Conservation (phyloP, 2,329 filamentous ascomycete species). For the Onygena corvina region DNA sequence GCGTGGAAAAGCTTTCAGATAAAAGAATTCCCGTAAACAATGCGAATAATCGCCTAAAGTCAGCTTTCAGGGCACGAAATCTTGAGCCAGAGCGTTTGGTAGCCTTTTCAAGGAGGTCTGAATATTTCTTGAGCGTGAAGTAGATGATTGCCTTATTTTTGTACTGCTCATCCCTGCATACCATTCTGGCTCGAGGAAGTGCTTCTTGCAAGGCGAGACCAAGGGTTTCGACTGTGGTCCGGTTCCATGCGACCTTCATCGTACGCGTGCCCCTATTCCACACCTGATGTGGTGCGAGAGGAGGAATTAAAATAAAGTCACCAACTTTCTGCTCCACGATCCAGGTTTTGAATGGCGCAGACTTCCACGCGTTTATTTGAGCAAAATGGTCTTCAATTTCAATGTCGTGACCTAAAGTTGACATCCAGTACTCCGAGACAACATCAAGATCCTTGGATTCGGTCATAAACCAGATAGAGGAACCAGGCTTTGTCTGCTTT, state of each 20-base stretch:
- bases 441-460: constrained; percentile 83
- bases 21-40: constrained; percentile 69
- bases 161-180: constrained; percentile 95
- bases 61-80: constrained; percentile 60
- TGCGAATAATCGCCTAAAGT: constrained; percentile 69
- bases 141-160: constrained; percentile 96
- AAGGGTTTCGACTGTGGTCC: constrained; percentile 82
- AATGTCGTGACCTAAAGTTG: constrained; percentile 86
- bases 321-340: constrained; percentile 81
- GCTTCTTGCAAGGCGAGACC: constrained; percentile 77
- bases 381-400: constrained; percentile 96
- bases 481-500: constrained; percentile 62
- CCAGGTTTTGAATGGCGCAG: constrained; percentile 84
- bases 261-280: constrained; percentile 96
- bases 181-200: constrained; percentile 73
- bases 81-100: constrained; percentile 42
- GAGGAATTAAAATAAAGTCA: constrained; percentile 87
- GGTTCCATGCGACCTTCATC: constrained; percentile 97
- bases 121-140: constrained; percentile 73
- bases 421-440: constrained; percentile 87
- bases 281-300: constrained; percentile 88
- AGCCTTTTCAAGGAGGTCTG: constrained; percentile 46
- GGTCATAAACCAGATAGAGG: constrained; percentile 98
- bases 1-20: constrained; percentile 70
- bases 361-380: constrained; percentile 89